A percentile compares a stretch with the other conserved stretches of the same genome.
These are phyloP conservation scores for Ascochyta clinopodiicola DNA, from an alignment of 2,329 filamentous ascomycete genomes.

Conservation along the genomic window DNA sequence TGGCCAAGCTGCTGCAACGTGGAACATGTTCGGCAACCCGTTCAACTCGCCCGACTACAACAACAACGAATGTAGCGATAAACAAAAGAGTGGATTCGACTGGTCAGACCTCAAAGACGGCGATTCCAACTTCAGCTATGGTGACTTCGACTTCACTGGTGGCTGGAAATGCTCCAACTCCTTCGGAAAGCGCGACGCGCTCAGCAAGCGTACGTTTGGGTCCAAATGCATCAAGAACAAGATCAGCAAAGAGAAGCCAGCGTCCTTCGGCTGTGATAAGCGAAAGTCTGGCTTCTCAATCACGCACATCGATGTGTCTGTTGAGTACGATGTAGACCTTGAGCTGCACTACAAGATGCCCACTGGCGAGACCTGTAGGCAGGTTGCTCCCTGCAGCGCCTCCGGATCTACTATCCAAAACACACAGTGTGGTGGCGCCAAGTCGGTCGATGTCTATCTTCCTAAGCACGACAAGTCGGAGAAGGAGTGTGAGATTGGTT, in stretches of 20 bases:
- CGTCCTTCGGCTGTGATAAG: slow-evolving; percentile 71
- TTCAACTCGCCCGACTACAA: slow-evolving; percentile 75
- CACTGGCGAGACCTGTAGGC: slow-evolving; percentile 82
- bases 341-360: slow-evolving; percentile 89
- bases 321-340: slow-evolving; percentile 77
- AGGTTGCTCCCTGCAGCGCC: slow-evolving; percentile 57
- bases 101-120: slow-evolving; percentile 66
- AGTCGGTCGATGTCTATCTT: slow-evolving; percentile 73
- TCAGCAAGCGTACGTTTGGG: slow-evolving; percentile 55
- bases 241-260: slow-evolving; percentile 59
- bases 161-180: slow-evolving; percentile 73
- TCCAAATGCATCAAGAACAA: slow-evolving; percentile 52
- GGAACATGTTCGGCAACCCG: slow-evolving; percentile 57
- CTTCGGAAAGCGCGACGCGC: slow-evolving; percentile 64
- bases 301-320: slow-evolving; percentile 72
- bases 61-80: slow-evolving; percentile 76
- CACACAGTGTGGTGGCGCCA: slow-evolving; percentile 90
- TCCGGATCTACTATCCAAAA: slow-evolving; percentile 75
- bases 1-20: slow-evolving; percentile 57
- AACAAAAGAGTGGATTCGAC: slow-evolving; percentile 74
- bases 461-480: slow-evolving; percentile 57
- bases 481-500: slow-evolving; percentile 71
- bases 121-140: slow-evolving; percentile 66
- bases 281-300: slow-evolving; percentile 71
- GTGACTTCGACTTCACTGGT: slow-evolving; percentile 68